Conservation (phyloP, 179 eudicot genomes). For the Beta lomatogona region DNA sequence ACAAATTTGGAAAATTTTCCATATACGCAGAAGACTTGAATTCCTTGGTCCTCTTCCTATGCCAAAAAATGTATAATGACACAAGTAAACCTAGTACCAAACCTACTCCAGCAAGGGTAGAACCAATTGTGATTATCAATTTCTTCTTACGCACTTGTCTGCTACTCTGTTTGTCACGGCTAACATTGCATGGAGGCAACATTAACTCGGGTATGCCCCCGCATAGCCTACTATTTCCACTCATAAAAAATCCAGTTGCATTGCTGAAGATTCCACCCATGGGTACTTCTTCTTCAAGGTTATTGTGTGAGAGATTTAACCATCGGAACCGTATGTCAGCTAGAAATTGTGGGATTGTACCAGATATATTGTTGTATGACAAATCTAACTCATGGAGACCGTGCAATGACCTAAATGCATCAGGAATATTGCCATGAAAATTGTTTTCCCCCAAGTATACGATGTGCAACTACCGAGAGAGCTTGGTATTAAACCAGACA, state of each 20-base stretch:
- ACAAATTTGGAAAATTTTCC: not conserved
- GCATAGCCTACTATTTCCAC: not conserved
- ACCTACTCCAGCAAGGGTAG: not conserved
- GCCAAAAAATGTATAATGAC: not conserved
- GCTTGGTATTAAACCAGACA: conserved; percentile 28
- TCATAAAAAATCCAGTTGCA: not conserved
- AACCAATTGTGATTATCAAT: not conserved
- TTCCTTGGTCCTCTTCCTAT: not conserved
- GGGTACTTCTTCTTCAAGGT: conserved; percentile 28
- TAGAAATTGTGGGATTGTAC: conserved; percentile 11
- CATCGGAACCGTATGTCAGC: not conserved
- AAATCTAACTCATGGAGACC: conserved; percentile 23
- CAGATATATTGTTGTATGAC: conserved; percentile 30
- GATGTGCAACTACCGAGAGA: not conserved
- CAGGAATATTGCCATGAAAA: conserved; percentile 18
- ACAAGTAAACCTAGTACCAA: not conserved
- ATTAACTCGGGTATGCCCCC: not conserved
- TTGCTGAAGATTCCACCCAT: not conserved
- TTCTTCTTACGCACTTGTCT: not conserved
- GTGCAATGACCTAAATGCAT: not conserved
- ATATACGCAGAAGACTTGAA: not conserved
- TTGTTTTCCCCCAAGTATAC: not conserved
- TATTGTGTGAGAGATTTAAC: not conserved
- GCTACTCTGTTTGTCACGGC: not conserved
- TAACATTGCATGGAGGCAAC: not conserved